A percentile compares a stretch with the other conserved stretches of the same genome.
These are phyloP conservation scores for Aspergillus fumigatus DNA, from an alignment of 2,329 filamentous ascomycete species.

Conservation along the genomic window DNA sequence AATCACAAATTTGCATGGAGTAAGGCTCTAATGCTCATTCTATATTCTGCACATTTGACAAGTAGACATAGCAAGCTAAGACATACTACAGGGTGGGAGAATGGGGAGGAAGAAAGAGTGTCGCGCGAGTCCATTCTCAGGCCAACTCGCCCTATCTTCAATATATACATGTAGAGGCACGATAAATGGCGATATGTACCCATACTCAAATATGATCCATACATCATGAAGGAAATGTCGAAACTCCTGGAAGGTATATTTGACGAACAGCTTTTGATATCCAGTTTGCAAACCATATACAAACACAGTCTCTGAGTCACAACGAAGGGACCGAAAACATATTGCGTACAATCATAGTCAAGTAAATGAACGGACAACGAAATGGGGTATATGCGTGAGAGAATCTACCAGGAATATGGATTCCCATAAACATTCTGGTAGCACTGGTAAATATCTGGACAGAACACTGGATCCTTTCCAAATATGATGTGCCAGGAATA, in stretches of 20 bases:
- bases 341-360: conserved; percentile 5
- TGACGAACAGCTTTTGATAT: neutral
- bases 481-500: conserved; percentile 54
- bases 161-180: too few species aligned
- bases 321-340: conserved; percentile 3
- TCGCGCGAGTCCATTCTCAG: too few species aligned
- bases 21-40: too few species aligned
- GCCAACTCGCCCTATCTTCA: too few species aligned
- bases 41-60: too few species aligned
- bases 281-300: neutral
- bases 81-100: too few species aligned
- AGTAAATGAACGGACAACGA: conserved; percentile 1
- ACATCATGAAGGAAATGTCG: neutral
- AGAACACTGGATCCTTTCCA: conserved; percentile 36
- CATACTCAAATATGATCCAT: neutral
- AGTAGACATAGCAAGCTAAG: too few species aligned
- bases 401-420: conserved; percentile 18
- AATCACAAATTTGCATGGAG: too few species aligned
- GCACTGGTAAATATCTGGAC: conserved; percentile 54
- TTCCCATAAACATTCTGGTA: conserved; percentile 59
- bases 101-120: too few species aligned
- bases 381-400: conserved; percentile 17
- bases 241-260: neutral
- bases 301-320: neutral
- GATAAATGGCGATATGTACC: neutral